These are phyloP conservation scores for Leptomonas pyrrhocoris DNA, from an alignment of 208 protist genomes.

Conservation along the genomic window DNA sequence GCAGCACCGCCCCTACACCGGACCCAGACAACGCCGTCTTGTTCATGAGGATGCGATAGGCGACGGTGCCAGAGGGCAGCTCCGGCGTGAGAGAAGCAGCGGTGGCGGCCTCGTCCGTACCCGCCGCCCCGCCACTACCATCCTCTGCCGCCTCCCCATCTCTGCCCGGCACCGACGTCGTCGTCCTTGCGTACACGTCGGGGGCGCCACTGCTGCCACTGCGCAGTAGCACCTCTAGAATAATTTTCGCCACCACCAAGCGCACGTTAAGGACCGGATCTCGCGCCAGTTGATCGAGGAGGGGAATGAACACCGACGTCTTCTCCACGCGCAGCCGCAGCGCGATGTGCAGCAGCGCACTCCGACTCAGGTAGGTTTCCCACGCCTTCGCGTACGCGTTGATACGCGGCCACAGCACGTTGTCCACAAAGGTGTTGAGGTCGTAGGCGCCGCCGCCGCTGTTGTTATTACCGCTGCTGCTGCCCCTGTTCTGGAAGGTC, in stretches of 20 bases:
- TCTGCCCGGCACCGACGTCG: neutral
- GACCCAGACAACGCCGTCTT: constrained; percentile 6
- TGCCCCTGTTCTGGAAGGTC: neutral
- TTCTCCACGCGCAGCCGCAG: constrained; percentile 77
- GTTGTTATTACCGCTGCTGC: no score
- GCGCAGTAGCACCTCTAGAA: constrained; percentile 54
- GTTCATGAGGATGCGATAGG: constrained; percentile 41
- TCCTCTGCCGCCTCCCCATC: constrained; percentile 11
- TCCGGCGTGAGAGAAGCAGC: constrained; percentile 17
- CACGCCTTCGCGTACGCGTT: constrained; percentile 45
- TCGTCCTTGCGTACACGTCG: constrained; percentile 4
- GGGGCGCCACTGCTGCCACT: constrained; percentile 28
- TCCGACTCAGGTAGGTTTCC: constrained; percentile 79
- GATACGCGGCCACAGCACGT: constrained; percentile 83
- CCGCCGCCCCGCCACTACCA: neutral
- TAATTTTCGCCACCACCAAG: constrained; percentile 73
- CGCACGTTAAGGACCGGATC: constrained; percentile 83
- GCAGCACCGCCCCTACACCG: constrained; percentile 6
- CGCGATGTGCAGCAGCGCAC: constrained; percentile 68
- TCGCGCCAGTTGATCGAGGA: constrained; percentile 68
- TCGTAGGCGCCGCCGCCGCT: neutral
- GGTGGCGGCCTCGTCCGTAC: neutral
- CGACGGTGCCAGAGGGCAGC: constrained; percentile 32
- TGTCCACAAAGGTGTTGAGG: constrained; percentile 56
- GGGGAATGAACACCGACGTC: constrained; percentile 61